phyloP scores from a whole-genome alignment of 257 asterid genomes.

The Galeopsis tetrahit region DNA sequence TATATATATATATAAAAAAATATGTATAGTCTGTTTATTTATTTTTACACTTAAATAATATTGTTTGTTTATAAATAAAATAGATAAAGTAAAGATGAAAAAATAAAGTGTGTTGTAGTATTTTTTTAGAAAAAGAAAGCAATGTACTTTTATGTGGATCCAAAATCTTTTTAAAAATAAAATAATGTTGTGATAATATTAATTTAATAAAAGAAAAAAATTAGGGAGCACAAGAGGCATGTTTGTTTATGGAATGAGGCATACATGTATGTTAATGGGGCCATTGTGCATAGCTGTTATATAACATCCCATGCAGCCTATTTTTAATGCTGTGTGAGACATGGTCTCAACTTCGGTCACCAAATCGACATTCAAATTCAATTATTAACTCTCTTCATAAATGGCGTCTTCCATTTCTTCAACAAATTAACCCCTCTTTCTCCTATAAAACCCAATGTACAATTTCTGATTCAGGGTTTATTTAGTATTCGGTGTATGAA shows the following conservation, averaged over 20 bases:
- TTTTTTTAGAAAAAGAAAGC: no score
- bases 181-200: no score
- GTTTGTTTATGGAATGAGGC: neutral
- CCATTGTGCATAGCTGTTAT: slow-evolving; percentile 35
- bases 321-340: slow-evolving; percentile 36
- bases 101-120: no score
- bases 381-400: slow-evolving; percentile 9
- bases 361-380: slow-evolving; percentile 26
- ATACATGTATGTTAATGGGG: slow-evolving; percentile 26
- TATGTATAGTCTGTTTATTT: no score
- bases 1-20: no score
- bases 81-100: no score
- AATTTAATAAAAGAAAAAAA: no score
- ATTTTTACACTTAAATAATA: no score
- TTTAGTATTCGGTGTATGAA: neutral
- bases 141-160: no score
- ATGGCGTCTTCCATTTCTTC: slow-evolving; percentile 22
- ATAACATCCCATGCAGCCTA: slow-evolving; percentile 43
- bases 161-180: no score
- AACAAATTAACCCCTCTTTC: neutral
- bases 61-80: no score
- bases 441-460: neutral
- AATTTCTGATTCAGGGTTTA: neutral
- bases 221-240: neutral
- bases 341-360: slow-evolving; percentile 31